Conservation (phyloP, 1,284 basidiomycete genomes). For the Sanghuangporus weigelae region DNA sequence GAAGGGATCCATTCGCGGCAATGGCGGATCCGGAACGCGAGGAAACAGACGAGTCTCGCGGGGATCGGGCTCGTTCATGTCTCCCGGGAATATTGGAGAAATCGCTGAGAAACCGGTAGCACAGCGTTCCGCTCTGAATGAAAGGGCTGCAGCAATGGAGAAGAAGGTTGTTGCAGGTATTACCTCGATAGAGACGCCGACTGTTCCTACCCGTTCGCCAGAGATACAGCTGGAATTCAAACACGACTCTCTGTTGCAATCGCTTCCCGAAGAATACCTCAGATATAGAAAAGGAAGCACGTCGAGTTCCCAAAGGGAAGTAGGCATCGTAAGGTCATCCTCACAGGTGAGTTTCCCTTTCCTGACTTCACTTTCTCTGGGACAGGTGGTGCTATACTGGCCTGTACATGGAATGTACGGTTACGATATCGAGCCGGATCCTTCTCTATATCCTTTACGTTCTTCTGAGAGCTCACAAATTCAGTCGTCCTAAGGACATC, state of each 20-base stretch:
- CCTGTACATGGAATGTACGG: not conserved
- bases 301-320: not conserved
- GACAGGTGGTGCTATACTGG: not conserved
- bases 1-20: not conserved
- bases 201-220: not conserved
- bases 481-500: not conserved
- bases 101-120: not conserved
- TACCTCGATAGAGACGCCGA: not conserved
- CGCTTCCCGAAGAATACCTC: constrained; percentile 11
- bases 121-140: not conserved
- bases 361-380: not conserved
- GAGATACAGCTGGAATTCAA: constrained; percentile 16
- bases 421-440: not conserved
- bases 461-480: no score
- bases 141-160: not conserved
- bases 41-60: not conserved
- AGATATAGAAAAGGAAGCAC: constrained; percentile 7
- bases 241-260: constrained; percentile 12
- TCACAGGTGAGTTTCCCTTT: not conserved
- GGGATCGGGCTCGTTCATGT: constrained; percentile 15
- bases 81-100: constrained; percentile 7
- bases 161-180: not conserved
- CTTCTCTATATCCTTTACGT: not conserved
- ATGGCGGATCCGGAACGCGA: not conserved
- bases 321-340: not conserved